Evolutionary conservation across 2,329 filamentous ascomycete species (phyloP), one percentile per base, ranked within the genome.

Genomic region (Phialemonium atrogriseum): DNA sequence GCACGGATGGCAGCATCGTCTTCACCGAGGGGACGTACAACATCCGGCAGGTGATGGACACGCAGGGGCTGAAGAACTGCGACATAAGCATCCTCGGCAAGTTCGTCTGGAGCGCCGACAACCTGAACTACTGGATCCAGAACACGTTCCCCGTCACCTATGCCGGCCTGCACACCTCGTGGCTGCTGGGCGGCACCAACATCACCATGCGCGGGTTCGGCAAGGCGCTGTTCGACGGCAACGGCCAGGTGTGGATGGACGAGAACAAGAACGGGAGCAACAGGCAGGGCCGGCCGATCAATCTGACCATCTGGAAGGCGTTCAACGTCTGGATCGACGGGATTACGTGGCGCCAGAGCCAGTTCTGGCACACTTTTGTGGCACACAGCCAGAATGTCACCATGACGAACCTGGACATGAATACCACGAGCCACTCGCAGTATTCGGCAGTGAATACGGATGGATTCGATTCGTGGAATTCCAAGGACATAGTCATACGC

Each of bases 381-480:
- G 62, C 62, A 12, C 51, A 68, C 36, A 63, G 58, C 24, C 52
- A 64, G 38, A 68, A 70, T 36, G 54, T 70, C 32, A 67, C 64
- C 9, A 64, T 70, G 55, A 66, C 62, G 8, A 70, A 70, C 36
- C 49, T 69, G n/a, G 63, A 66, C 32, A 67, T 70, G 57, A 64
- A 64, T 39, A 56, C 65, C 1, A 62, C 56, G 3, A 66, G 59
- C 20, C 55, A 55, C 32, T 60, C 58, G 17, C 52, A 59, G 33
- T 64, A 58, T 56, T 55, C 44, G 22, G 64, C 64, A 2, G 58
- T 66, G 10, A 70, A 70, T 37, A 70, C 66, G 2, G 66, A 70
- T 40, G 66, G 66, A 4, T 57, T 59, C 29, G 63, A 70, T 36
- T 64, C 63, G 16, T 70, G 64, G 62, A 67, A 68, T 44, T 66